Percentiles rank a stretch among this genome's conserved stretches.
These are phyloP conservation scores for Wickerhamiella sergipiensis DNA, from an alignment of 805 yeast genomes.

Conservation along the genomic window DNA sequence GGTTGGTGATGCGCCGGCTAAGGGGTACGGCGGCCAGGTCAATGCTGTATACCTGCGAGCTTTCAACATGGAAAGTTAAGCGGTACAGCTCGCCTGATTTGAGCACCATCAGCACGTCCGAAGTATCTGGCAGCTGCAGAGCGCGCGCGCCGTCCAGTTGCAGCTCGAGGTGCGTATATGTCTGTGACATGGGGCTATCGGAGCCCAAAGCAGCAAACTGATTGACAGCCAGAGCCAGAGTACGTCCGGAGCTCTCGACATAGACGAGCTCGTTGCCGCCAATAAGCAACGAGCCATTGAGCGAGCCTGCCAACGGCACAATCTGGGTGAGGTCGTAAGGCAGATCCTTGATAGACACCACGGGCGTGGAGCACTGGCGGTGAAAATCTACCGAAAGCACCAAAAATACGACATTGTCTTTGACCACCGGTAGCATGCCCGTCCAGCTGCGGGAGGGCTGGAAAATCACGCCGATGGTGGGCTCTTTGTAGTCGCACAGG, in stretches of 20 bases:
- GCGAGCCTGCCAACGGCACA: conserved; percentile 38
- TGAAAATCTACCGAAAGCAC: conserved; percentile 57
- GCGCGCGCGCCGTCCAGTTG: conserved; percentile 41
- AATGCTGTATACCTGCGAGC: conserved; percentile 30
- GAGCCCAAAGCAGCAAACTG: conserved; percentile 33
- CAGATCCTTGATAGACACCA: conserved; percentile 46
- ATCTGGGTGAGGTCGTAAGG: conserved; percentile 64
- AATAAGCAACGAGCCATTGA: conserved; percentile 52
- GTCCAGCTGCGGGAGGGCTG: conserved; percentile 62
- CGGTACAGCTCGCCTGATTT: conserved; percentile 33
- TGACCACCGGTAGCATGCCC: conserved; percentile 46
- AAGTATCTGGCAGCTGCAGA: conserved; percentile 22
- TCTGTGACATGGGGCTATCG: conserved; percentile 6
- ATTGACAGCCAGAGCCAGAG: conserved; percentile 51
- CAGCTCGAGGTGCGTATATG: conserved; percentile 30
- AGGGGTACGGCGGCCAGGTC: neutral
- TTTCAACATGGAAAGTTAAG: conserved; percentile 27
- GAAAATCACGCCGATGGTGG: conserved; percentile 60
- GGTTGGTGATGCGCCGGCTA: neutral
- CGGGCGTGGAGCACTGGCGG: conserved; percentile 46
- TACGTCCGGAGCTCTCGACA: conserved; percentile 64
- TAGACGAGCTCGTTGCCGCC: conserved; percentile 72
- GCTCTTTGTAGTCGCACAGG: conserved; percentile 61
- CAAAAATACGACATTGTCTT: conserved; percentile 48
- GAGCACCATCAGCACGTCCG: conserved; percentile 29